A percentile compares a stretch with the other conserved stretches of the same genome.
These are phyloP conservation scores for Xylariaceae sp. DNA, from an alignment of 2,329 filamentous ascomycete genomes.

Conservation along the genomic window DNA sequence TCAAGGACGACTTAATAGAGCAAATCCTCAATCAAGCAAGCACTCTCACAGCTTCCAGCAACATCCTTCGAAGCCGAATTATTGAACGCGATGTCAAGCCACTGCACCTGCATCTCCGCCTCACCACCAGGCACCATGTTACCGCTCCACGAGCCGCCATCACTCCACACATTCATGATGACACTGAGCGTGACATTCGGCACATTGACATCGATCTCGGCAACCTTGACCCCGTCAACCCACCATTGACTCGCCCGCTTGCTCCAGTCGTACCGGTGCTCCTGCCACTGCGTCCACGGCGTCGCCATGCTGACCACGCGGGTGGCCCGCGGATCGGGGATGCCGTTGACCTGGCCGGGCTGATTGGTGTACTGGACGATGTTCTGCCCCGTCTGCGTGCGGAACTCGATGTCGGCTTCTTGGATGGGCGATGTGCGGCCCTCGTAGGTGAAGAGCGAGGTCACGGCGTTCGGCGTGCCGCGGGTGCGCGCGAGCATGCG, in stretches of 20 bases:
- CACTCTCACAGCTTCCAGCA: constrained; percentile 24
- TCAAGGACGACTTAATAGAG: not conserved
- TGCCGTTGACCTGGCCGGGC: constrained; percentile 41
- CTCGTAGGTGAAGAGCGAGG: constrained; percentile 50
- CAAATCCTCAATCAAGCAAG: constrained; percentile 34
- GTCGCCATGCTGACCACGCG: constrained; percentile 40
- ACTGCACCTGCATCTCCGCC: constrained; percentile 56
- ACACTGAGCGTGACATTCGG: constrained; percentile 47
- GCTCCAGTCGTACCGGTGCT: constrained; percentile 58
- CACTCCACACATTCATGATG: constrained; percentile 56
- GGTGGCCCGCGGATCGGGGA: constrained; percentile 41
- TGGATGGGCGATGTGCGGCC: constrained; percentile 38
- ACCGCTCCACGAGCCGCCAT: constrained; percentile 55
- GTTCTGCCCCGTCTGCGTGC: constrained; percentile 40
- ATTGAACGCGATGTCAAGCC: constrained; percentile 58
- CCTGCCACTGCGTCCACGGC: constrained; percentile 42
- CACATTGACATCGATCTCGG: constrained; percentile 49
- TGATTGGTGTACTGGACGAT: constrained; percentile 58
- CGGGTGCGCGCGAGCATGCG: constrained; percentile 43
- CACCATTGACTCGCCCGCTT: constrained; percentile 51
- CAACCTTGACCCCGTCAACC: constrained; percentile 45
- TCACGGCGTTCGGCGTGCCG: constrained; percentile 44
- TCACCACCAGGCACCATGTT: constrained; percentile 47
- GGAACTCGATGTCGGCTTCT: constrained; percentile 51
- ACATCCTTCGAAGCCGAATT: constrained; percentile 27